Conservation (phyloP, 73 alveolate species). For the Durusdinium trenchii region DNA sequence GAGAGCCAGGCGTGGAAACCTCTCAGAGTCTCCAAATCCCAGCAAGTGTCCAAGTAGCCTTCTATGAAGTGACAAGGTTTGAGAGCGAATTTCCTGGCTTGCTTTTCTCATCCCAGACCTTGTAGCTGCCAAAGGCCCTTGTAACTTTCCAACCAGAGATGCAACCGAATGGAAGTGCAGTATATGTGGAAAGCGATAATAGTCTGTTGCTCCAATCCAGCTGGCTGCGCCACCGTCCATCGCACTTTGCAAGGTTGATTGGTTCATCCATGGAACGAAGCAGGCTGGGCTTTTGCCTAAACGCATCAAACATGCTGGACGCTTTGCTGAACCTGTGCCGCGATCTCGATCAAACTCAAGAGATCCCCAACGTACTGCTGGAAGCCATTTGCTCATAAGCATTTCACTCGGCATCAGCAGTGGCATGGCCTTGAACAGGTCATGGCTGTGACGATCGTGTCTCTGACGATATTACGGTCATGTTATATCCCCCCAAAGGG, state of each 20-base stretch:
- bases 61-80: conserved; percentile 15
- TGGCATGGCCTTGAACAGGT: conserved; percentile 44
- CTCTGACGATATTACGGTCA: no score
- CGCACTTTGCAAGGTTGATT: conserved; percentile 40
- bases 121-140: background rate
- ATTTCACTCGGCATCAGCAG: conserved; percentile 27
- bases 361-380: conserved; percentile 85
- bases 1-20: no score
- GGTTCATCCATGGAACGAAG: conserved; percentile 71
- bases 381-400: conserved; percentile 88
- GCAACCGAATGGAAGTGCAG: conserved; percentile 58
- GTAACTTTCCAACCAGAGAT: background rate
- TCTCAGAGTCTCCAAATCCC: background rate
- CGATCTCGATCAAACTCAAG: conserved; percentile 28
- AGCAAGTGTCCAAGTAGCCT: background rate
- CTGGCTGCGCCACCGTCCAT: conserved; percentile 25
- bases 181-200: conserved; percentile 80
- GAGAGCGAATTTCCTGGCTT: conserved; percentile 51
- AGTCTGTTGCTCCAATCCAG: conserved; percentile 73
- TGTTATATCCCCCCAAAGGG: no score
- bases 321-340: background rate
- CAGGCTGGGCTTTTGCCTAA: background rate
- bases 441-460: no score
- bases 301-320: conserved; percentile 29
- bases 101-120: background rate